Evolutionary conservation across 2,329 filamentous ascomycete genomes (phyloP), one percentile per base, ranked within the genome.

Genomic region (Penicillium sp.): DNA sequence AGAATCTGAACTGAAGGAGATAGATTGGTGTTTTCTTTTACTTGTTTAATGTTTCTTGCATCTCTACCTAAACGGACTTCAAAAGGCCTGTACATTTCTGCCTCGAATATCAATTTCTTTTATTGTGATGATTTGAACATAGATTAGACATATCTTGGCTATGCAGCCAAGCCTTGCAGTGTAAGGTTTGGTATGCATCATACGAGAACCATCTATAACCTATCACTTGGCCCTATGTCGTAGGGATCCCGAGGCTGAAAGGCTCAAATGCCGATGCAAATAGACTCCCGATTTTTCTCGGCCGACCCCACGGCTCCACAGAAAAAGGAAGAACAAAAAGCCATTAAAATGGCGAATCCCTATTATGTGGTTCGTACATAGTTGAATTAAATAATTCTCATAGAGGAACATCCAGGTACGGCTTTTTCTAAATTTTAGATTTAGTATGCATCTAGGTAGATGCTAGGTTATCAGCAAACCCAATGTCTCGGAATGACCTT

Each of bases 1-100:
- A 62, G 60, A 51, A 57, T 67, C 50, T 61, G 62, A 59, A 58
- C 59, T 60, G 65, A 60, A 61, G 54, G 59, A 66, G 62, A 67
- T 67, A 67, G 65, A 67, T 62, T 57, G 51, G 56, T 64, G 58
- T 60, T 37, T 56, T 40, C 60, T 58, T 59, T 57, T 57, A 56
- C 38, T 47, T 62, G 56, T 66, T 62, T 65, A 65, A 64, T 65
- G 57, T 57, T 52, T 41, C 41, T 40, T 62, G 61, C 61, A 63
- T 64, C 42, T 27, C 37, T 60, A 27, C 50, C 53, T 31, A 50
- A 57, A 40, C 57, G 62, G 55, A 63, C 21, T 59, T 48, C 48
- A 58, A 67, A 65, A 62, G 54, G 60, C 45, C 58, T 65, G 65
- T 67, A 67, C 43, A 66, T 58, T 50, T 57, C 43, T 60, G 45